These are phyloP conservation scores for Oryza meyeriana DNA, from an alignment of 176 grass and related monocot species.

Conservation along the genomic window DNA sequence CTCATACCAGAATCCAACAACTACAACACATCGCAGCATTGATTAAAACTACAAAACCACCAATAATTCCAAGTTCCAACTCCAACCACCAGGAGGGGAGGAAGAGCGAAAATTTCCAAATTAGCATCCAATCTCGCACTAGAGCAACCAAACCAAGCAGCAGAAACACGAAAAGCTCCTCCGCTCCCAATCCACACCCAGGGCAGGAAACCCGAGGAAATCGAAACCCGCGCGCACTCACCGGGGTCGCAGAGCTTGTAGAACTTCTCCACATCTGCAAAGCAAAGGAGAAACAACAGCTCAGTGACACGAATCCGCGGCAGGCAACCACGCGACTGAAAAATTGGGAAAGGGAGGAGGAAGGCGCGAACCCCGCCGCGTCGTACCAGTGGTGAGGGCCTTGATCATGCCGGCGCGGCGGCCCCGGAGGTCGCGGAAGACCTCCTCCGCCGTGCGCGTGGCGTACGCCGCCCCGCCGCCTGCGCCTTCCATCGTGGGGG, in stretches of 20 bases:
- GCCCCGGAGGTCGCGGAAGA: constrained; percentile 82
- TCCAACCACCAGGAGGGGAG: not conserved
- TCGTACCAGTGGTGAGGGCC: constrained; percentile 74
- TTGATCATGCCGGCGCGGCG: constrained; percentile 93
- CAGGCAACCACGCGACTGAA: not conserved
- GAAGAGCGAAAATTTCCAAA: constrained; percentile 16
- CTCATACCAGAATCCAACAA: constrained; percentile 32
- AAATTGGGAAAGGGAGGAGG: not conserved
- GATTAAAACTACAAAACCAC: constrained; percentile 10
- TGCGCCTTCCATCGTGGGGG: constrained; percentile 52
- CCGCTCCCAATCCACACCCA: not conserved
- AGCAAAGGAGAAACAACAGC: not conserved
- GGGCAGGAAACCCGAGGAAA: constrained; percentile 19
- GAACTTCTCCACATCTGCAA: constrained; percentile 95
- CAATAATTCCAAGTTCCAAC: constrained; percentile 42
- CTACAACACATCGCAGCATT: constrained; percentile 12
- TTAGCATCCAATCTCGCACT: constrained; percentile 34
- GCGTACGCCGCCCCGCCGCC: constrained; percentile 35
- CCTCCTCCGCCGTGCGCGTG: constrained; percentile 76
- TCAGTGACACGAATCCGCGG: constrained; percentile 30
- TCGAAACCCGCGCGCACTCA: constrained; percentile 41
- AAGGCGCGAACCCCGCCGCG: not conserved
- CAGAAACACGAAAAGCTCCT: not conserved
- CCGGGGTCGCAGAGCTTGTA: constrained; percentile 92
- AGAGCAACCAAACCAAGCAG: constrained; percentile 27